phyloP scores from a whole-genome alignment of 805 yeast species.

The Komagataella phaffii region DNA sequence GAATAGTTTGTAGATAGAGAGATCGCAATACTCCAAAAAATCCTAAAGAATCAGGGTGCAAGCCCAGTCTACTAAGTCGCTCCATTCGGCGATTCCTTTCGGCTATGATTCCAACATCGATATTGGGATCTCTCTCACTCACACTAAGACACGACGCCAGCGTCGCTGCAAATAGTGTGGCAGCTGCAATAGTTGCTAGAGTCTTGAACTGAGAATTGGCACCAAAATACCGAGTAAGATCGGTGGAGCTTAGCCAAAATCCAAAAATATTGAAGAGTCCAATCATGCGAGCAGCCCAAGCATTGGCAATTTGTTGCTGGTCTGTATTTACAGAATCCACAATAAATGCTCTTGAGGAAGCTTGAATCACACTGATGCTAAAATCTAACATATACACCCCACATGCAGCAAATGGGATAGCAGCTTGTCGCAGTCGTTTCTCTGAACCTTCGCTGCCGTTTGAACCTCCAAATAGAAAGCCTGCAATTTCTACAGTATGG shows the following conservation, averaged over 20 bases:
- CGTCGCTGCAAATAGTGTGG: constrained; percentile 26
- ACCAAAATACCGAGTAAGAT: constrained; percentile 24
- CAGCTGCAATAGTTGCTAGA: constrained; percentile 27
- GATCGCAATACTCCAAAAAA: constrained; percentile 10
- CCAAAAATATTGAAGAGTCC: constrained; percentile 48
- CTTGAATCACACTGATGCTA: constrained; percentile 45
- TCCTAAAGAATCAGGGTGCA: constrained; percentile 13
- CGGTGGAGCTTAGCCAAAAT: constrained; percentile 35
- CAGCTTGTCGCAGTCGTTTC: constrained; percentile 3
- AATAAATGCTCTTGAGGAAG: constrained; percentile 45
- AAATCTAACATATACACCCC: constrained; percentile 42
- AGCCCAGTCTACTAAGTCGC: constrained; percentile 21
- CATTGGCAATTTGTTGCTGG: constrained; percentile 47
- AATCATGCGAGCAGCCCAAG: constrained; percentile 56
- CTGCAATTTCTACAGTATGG: constrained; percentile 28
- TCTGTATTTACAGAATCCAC: constrained; percentile 45
- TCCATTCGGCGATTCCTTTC: constrained; percentile 21
- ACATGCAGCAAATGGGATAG: constrained; percentile 37
- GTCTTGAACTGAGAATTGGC: constrained; percentile 40
- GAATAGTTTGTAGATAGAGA: constrained; percentile 19
- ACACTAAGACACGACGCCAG: constrained; percentile 25
- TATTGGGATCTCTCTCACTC: constrained; percentile 34
- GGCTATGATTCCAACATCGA: constrained; percentile 22
- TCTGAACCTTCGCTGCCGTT: constrained; percentile 12
- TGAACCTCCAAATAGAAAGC: constrained; percentile 12